Conservation (phyloP, 805 yeast genomes). For the Henningerozyma blattae region DNA sequence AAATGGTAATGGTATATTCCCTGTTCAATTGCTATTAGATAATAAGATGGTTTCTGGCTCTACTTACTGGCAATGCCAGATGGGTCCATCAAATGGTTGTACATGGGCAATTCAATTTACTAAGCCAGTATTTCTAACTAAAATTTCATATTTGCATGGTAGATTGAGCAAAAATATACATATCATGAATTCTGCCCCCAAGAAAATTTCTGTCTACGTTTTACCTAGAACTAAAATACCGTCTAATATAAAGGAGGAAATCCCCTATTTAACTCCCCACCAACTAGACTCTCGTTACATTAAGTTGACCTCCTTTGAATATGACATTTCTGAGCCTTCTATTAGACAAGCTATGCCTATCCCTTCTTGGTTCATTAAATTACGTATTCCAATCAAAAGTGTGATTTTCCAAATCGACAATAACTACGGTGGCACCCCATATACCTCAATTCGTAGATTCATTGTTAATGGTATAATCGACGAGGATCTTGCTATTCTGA, state of each 20-base stretch:
- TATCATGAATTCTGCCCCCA: slow-evolving; percentile 30
- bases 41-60: slow-evolving; percentile 11
- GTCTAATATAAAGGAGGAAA: slow-evolving; percentile 5
- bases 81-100: slow-evolving; percentile 15
- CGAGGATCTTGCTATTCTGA: slow-evolving; percentile 25
- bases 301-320: slow-evolving; percentile 18
- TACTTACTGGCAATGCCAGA: slow-evolving; percentile 23
- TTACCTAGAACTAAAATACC: too few relatives aligned
- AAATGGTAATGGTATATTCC: slow-evolving; percentile 16
- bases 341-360: slow-evolving; percentile 21
- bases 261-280: neutral
- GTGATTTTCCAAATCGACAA: slow-evolving; percentile 21
- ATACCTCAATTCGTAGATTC: slow-evolving; percentile 28
- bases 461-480: slow-evolving; percentile 32
- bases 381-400: slow-evolving; percentile 21
- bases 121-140: slow-evolving; percentile 28
- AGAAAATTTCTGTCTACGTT: slow-evolving; percentile 22
- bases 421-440: slow-evolving; percentile 27
- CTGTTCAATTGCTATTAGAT: slow-evolving; percentile 18
- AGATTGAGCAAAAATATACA: slow-evolving; percentile 27
- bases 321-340: slow-evolving; percentile 13
- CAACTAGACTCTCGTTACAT: slow-evolving; percentile 10
- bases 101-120: slow-evolving; percentile 27
- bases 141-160: slow-evolving; percentile 26
- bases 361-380: slow-evolving; percentile 22